These are phyloP conservation scores for Jamesozyma spencerorum DNA, from an alignment of 805 yeast genomes.

Conservation along the genomic window DNA sequence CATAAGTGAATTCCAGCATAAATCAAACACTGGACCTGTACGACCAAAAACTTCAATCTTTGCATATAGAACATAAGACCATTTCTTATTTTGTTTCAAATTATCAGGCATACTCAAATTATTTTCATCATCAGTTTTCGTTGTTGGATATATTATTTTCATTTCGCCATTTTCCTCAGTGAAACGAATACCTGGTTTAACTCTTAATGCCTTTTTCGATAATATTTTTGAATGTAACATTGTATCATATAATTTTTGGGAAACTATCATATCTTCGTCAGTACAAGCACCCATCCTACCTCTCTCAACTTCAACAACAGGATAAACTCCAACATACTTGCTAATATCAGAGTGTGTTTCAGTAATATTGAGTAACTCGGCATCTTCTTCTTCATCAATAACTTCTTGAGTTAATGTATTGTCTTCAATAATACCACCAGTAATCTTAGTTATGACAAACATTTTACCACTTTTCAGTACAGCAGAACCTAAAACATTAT, in stretches of 20 bases:
- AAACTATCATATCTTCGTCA: conserved; percentile 70
- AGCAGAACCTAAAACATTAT: conserved; percentile 52
- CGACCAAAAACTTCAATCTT: conserved; percentile 69
- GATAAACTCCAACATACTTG: conserved; percentile 43
- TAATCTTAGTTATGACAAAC: conserved; percentile 59
- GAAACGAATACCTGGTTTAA: conserved; percentile 36
- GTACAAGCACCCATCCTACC: conserved; percentile 77
- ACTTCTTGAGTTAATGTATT: conserved; percentile 34
- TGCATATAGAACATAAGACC: conserved; percentile 57
- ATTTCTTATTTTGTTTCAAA: conserved; percentile 35
- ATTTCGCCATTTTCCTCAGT: conserved; percentile 42
- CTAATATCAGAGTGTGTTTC: conserved; percentile 19
- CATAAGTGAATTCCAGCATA: conserved; percentile 60
- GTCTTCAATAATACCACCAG: conserved; percentile 57
- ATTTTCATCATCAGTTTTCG: conserved; percentile 23
- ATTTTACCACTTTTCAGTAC: conserved; percentile 65
- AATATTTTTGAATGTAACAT: conserved; percentile 49
- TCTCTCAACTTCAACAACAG: conserved; percentile 65
- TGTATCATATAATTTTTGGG: conserved; percentile 56
- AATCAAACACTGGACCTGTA: conserved; percentile 72
- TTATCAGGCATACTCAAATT: conserved; percentile 14
- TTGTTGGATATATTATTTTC: conserved; percentile 40
- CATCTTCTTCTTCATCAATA: conserved; percentile 32
- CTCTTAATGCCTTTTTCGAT: conserved; percentile 40
- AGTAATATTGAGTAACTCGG: conserved; percentile 11